Percentiles rank a stretch among this genome's conserved stretches.
phyloP scores from a whole-genome alignment of 768 basidiomycete species.

The Udeniomyces megalosporus region DNA sequence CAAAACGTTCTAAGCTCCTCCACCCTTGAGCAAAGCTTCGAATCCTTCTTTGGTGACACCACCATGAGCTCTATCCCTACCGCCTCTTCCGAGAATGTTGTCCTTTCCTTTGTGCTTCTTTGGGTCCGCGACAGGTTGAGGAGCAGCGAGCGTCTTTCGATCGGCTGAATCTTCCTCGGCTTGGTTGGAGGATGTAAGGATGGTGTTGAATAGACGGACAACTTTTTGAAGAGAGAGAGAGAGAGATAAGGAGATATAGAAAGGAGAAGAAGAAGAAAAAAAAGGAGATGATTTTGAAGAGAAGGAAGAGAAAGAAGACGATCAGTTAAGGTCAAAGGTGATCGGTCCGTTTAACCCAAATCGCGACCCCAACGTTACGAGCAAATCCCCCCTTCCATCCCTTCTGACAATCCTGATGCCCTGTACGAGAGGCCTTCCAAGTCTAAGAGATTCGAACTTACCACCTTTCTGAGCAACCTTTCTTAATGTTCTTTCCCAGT shows the following conservation, averaged over 20 bases:
- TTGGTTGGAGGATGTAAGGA: constrained; percentile 25
- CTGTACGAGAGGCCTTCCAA: neutral
- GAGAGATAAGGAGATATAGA: neutral
- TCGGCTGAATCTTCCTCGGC: constrained; percentile 19
- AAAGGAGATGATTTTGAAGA: neutral
- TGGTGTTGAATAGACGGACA: constrained; percentile 32
- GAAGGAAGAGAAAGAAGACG: neutral
- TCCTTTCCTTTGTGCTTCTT: constrained; percentile 29
- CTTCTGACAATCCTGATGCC: too few relatives aligned
- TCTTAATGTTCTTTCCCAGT: constrained; percentile 30
- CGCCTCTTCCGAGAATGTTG: constrained; percentile 29
- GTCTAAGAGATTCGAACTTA: constrained; percentile 20
- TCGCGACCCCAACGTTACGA: too few relatives aligned
- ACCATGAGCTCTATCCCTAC: constrained; percentile 20
- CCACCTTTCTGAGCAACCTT: constrained; percentile 31
- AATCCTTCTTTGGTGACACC: constrained; percentile 30
- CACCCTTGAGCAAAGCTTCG: constrained; percentile 29
- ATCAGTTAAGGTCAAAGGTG: too few relatives aligned
- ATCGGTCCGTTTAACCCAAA: too few relatives aligned
- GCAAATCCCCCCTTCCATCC: too few relatives aligned
- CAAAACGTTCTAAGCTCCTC: neutral
- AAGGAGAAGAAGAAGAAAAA: neutral
- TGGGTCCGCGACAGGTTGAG: constrained; percentile 19
- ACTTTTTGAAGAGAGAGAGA: constrained; percentile 17
- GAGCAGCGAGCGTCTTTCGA: constrained; percentile 6